Evolutionary conservation across 805 yeast genomes (phyloP).

Genomic region (Huiozyma naganishii): DNA sequence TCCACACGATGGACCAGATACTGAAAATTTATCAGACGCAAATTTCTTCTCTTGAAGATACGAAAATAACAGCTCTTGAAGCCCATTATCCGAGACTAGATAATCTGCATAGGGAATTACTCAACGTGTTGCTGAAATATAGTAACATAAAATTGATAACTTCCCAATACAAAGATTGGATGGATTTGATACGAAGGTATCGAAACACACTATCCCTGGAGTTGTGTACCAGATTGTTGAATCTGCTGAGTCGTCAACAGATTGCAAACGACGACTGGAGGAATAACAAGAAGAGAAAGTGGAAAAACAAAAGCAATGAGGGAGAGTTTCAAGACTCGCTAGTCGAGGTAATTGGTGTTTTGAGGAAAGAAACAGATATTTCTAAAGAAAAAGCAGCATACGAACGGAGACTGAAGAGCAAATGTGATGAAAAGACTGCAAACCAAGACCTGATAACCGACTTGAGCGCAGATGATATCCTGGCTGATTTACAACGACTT

Average conservation of each 20-base stretch:
- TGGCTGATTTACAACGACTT: conserved; percentile 23
- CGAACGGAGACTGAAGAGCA: neutral
- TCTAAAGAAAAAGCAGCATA: neutral
- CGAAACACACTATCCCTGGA: conserved; percentile 7
- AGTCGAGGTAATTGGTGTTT: neutral
- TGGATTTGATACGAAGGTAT: conserved; percentile 4
- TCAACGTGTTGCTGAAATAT: conserved; percentile 7
- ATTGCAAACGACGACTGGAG: conserved; percentile 8
- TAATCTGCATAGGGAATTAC: conserved; percentile 2
- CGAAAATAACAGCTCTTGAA: neutral
- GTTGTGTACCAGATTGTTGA: neutral
- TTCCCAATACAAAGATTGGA: conserved; percentile 12
- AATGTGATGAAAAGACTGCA: neutral
- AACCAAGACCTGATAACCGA: neutral
- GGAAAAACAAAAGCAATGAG: conserved; percentile 6
- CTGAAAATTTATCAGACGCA: conserved; percentile 1
- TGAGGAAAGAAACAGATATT: neutral
- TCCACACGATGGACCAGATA: conserved; percentile 11
- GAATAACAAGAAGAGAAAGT: conserved; percentile 15
- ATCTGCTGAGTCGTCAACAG: conserved; percentile 1
- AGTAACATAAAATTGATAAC: conserved; percentile 8
- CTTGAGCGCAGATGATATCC: conserved; percentile 12
- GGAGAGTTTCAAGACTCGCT: neutral
- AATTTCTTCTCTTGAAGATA: neutral
- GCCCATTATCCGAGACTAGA: too few relatives aligned